Percentiles rank a stretch among this genome's conserved stretches.
Conservation (phyloP, 176 grass and related monocot genomes). For the Luzula sylvatica region DNA sequence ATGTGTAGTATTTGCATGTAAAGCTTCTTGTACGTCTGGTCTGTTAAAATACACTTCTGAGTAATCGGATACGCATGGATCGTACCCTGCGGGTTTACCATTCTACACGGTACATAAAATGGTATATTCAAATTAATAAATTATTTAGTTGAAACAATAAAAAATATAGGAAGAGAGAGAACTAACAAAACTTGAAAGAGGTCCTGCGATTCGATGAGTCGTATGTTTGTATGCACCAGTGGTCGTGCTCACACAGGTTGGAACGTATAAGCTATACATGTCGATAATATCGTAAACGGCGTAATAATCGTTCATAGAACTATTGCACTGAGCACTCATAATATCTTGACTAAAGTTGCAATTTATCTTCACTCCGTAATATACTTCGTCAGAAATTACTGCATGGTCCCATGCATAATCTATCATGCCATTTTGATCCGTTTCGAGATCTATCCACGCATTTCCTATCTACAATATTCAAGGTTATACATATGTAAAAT, state of each 20-base stretch:
- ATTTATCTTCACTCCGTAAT: constrained; percentile 45
- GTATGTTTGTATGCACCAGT: not conserved
- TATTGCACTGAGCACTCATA: constrained; percentile 25
- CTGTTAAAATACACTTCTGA: constrained; percentile 70
- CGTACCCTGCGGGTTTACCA: constrained; percentile 59
- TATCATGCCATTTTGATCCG: constrained; percentile 75
- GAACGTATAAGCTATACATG: constrained; percentile 95
- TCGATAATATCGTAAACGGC: constrained; percentile 78
- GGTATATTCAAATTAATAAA: constrained; percentile 11
- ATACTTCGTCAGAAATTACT: constrained; percentile 84
- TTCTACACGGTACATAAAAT: constrained; percentile 23
- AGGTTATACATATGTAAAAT: not conserved
- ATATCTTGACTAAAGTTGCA: constrained; percentile 53
- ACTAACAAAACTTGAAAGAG: constrained; percentile 53
- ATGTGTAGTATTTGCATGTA: constrained; percentile 80
- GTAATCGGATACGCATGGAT: constrained; percentile 46
- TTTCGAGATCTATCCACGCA: constrained; percentile 72
- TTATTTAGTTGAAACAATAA: not conserved
- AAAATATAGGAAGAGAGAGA: not conserved
- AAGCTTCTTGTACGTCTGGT: constrained; percentile 70
- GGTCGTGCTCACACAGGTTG: constrained; percentile 35
- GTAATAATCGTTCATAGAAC: constrained; percentile 50
- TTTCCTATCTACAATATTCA: constrained; percentile 63
- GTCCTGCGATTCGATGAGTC: constrained; percentile 33
- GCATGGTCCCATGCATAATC: constrained; percentile 97